A percentile compares a stretch with the other conserved stretches of the same genome.
These are phyloP conservation scores for Gamarada debralockiae DNA, from an alignment of 495 filamentous ascomycete genomes.

Conservation along the genomic window DNA sequence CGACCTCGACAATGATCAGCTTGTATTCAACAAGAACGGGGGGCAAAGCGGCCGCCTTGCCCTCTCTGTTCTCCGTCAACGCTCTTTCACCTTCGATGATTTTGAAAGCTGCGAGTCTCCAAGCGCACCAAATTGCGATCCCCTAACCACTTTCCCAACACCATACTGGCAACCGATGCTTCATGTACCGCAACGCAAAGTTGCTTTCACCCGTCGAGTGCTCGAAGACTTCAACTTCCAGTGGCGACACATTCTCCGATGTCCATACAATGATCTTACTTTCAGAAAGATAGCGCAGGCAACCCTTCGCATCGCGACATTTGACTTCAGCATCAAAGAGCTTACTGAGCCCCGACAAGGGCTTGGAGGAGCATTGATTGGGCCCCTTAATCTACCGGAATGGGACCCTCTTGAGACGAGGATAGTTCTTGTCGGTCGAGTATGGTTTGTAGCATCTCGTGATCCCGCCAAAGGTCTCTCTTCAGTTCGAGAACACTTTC, in stretches of 20 bases:
- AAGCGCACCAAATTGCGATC: background rate
- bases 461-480: conserved; percentile 7
- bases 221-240: conserved; percentile 12
- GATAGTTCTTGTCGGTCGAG: conserved; percentile 2
- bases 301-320: conserved; percentile 6
- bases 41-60: conserved; percentile 2
- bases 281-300: conserved; percentile 12
- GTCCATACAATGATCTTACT: conserved; percentile 5
- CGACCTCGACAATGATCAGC: conserved; percentile 12
- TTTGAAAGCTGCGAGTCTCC: conserved; percentile 7
- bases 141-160: background rate
- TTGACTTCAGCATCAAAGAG: conserved; percentile 11
- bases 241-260: conserved; percentile 18
- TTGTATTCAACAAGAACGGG: conserved; percentile 1
- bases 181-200: background rate
- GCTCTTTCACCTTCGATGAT: background rate
- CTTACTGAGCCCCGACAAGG: background rate
- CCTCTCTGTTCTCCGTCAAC: conserved; percentile 1
- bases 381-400: conserved; percentile 4
- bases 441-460: background rate
- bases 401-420: conserved; percentile 4
- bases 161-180: conserved; percentile 5
- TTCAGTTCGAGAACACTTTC: too few relatives aligned
- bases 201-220: conserved; percentile 10
- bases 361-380: conserved; percentile 5